A percentile compares a stretch with the other conserved stretches of the same genome.
Conservation (phyloP, 2,329 filamentous ascomycete species). For the Pseudopyrenochaeta lycopersici region DNA sequence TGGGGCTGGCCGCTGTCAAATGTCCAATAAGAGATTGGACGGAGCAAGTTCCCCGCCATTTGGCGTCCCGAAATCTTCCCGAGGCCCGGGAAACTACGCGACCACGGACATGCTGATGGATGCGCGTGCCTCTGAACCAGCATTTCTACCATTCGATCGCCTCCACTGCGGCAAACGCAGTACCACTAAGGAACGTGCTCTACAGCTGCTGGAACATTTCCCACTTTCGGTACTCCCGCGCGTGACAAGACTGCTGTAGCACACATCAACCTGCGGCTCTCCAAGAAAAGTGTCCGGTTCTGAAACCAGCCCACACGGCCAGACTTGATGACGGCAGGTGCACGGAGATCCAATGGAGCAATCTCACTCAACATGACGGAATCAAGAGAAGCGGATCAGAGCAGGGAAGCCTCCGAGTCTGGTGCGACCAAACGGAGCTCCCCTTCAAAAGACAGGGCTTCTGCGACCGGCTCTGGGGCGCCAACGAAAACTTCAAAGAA, state of each 20-base stretch:
- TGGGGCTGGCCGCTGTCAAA: conserved; percentile 11
- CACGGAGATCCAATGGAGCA: conserved; percentile 49
- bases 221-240: conserved; percentile 29
- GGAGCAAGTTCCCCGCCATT: conserved; percentile 28
- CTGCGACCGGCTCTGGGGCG: conserved; percentile 40
- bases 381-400: conserved; percentile 39
- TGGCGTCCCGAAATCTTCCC: conserved; percentile 31
- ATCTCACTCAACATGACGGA: conserved; percentile 44
- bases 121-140: conserved; percentile 33
- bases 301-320: conserved; percentile 39
- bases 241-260: conserved; percentile 34
- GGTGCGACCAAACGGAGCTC: conserved; percentile 38
- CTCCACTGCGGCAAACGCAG: conserved; percentile 22
- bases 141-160: conserved; percentile 25
- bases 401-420: conserved; percentile 34
- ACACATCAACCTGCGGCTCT: conserved; percentile 31
- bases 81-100: conserved; percentile 34
- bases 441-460: conserved; percentile 38
- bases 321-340: conserved; percentile 50
- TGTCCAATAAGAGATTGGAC: conserved; percentile 14
- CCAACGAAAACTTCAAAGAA: conserved; percentile 55
- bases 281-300: conserved; percentile 38
- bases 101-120: conserved; percentile 35
- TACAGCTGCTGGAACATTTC: conserved; percentile 23
- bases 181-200: conserved; percentile 42